Percentiles rank a stretch among this genome's conserved stretches.
phyloP scores from a whole-genome alignment of 1,139 yeast species.

The Pichia sp. region DNA sequence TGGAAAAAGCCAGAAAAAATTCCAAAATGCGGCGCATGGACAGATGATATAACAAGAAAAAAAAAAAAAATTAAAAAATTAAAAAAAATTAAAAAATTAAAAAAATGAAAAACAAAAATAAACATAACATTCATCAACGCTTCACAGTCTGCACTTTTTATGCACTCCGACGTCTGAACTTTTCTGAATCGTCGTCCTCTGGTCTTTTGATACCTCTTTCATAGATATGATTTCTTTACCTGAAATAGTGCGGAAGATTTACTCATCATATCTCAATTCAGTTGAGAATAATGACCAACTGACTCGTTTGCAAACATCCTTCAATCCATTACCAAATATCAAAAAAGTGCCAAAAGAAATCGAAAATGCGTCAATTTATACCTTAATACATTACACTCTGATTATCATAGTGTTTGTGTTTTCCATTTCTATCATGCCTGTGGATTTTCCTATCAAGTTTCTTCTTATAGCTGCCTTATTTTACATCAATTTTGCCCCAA shows the following conservation, averaged over 20 bases:
- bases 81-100: too few relatives aligned
- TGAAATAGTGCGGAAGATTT: constrained; percentile 4
- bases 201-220: background rate
- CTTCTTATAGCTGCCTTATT: constrained; percentile 32
- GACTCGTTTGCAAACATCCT: constrained; percentile 7
- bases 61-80: too few relatives aligned
- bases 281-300: constrained; percentile 3
- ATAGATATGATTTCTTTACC: constrained; percentile 2
- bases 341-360: constrained; percentile 4
- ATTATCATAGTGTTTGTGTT: constrained; percentile 29
- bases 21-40: too few relatives aligned
- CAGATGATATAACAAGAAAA: too few relatives aligned
- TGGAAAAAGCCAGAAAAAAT: too few relatives aligned
- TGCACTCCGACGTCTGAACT: background rate
- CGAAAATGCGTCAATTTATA: constrained; percentile 2
- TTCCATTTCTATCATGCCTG: constrained; percentile 33
- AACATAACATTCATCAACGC: background rate
- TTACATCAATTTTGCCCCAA: constrained; percentile 52
- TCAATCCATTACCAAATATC: constrained; percentile 9
- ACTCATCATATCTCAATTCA: constrained; percentile 4
- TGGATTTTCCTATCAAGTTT: constrained; percentile 39
- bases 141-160: background rate
- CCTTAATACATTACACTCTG: constrained; percentile 31
- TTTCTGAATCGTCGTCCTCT: too few relatives aligned
- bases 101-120: background rate